Evolutionary conservation across 768 basidiomycete species (phyloP).

Genomic region (Kwoniella sp.): DNA sequence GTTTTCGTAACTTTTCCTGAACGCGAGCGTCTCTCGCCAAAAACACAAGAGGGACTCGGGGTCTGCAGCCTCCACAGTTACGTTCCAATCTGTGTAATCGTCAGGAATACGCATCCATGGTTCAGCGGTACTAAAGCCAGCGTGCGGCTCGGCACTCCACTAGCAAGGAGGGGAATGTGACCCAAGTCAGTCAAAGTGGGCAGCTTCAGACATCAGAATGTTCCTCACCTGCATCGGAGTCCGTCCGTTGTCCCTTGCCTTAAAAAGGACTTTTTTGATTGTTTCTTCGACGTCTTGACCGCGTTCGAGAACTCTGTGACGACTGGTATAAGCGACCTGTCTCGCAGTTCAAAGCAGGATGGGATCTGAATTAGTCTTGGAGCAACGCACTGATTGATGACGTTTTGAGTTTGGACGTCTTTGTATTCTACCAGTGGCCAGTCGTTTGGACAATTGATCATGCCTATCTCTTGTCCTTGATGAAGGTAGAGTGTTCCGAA

Average conservation of each 20-base stretch:
- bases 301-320: too few species aligned
- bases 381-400: neutral
- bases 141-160: slow-evolving; percentile 63
- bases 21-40: slow-evolving; percentile 62
- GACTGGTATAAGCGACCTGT: too few species aligned
- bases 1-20: neutral
- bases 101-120: slow-evolving; percentile 77
- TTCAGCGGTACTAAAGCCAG: slow-evolving; percentile 63
- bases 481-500: slow-evolving; percentile 73
- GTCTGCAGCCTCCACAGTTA: slow-evolving; percentile 59
- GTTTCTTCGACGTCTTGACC: neutral
- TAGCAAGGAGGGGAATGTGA: neutral
- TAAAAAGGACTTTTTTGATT: slow-evolving; percentile 60
- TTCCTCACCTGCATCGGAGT: slow-evolving; percentile 57
- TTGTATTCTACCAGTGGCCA: slow-evolving; percentile 76
- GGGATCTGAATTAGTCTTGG: too few species aligned
- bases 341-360: too few species aligned
- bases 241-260: neutral
- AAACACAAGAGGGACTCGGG: slow-evolving; percentile 63
- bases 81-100: slow-evolving; percentile 63
- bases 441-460: slow-evolving; percentile 58
- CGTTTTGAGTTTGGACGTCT: slow-evolving; percentile 61
- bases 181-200: neutral
- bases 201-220: neutral
- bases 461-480: slow-evolving; percentile 71